Conservation (phyloP, 2,329 filamentous ascomycete genomes). For the Tolypocladium ovalisporum region DNA sequence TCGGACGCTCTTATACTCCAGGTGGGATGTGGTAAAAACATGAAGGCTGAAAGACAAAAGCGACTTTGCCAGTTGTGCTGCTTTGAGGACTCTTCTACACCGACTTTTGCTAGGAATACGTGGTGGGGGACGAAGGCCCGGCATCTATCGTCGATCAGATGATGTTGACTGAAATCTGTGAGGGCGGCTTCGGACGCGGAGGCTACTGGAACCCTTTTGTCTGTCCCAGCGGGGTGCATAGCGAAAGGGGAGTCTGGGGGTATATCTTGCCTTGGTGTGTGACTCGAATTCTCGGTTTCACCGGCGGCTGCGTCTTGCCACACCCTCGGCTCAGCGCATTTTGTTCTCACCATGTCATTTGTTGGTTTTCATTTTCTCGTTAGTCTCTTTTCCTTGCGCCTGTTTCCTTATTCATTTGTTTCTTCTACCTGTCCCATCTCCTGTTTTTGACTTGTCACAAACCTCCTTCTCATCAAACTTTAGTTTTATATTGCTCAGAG, state of each 20-base stretch:
- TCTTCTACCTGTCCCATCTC: not conserved
- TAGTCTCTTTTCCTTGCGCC: not conserved
- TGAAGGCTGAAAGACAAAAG: conserved; percentile 29
- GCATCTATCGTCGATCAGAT: conserved; percentile 6
- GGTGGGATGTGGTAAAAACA: conserved; percentile 22
- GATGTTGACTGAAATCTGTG: conserved; percentile 9
- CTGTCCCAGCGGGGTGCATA: conserved; percentile 30
- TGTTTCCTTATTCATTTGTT: not conserved
- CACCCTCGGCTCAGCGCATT: not conserved
- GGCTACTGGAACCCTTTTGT: conserved; percentile 31
- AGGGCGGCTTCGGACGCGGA: conserved; percentile 13
- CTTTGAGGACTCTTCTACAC: conserved; percentile 21
- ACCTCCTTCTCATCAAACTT: not conserved
- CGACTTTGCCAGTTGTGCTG: conserved; percentile 25
- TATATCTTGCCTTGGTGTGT: conserved; percentile 26
- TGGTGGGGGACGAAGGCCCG: conserved; percentile 15
- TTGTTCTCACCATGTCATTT: conserved; percentile 1
- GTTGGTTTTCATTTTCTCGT: not conserved
- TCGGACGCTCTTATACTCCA: conserved; percentile 22
- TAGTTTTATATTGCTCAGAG: not conserved
- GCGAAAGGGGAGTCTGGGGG: conserved; percentile 31
- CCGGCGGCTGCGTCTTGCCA: conserved; percentile 9
- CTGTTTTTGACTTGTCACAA: not conserved
- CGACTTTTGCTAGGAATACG: conserved; percentile 17
- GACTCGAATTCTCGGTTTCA: conserved; percentile 20